A percentile compares a stretch with the other conserved stretches of the same genome.
Conservation (phyloP, 2,329 filamentous ascomycete genomes). For the Pseudocercospora macadamiae region DNA sequence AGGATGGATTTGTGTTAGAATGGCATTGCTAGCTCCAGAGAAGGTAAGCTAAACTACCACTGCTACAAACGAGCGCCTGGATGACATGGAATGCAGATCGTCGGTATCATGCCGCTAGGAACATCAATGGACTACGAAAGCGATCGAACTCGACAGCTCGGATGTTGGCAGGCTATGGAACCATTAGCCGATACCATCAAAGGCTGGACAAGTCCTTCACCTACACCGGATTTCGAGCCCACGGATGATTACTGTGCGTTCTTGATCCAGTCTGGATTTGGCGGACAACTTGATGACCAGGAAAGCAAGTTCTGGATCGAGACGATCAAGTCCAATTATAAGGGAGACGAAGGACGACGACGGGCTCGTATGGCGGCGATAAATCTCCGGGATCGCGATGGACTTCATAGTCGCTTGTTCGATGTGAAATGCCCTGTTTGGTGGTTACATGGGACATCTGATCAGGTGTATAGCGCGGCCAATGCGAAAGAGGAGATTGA, state of each 20-base stretch:
- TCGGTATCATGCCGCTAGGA: slow-evolving; percentile 56
- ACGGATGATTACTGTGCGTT: slow-evolving; percentile 49
- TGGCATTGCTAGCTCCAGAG: slow-evolving; percentile 55
- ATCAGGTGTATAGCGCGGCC: slow-evolving; percentile 46
- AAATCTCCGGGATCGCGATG: slow-evolving; percentile 53
- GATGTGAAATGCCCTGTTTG: slow-evolving; percentile 56
- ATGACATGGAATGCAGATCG: too few relatives aligned
- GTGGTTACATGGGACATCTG: slow-evolving; percentile 53
- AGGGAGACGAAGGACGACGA: slow-evolving; percentile 53
- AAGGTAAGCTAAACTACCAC: too few relatives aligned
- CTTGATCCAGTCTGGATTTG: slow-evolving; percentile 53
- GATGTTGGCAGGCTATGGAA: slow-evolving; percentile 53
- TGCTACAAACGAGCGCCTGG: too few relatives aligned
- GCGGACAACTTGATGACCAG: slow-evolving; percentile 42
- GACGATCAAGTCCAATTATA: slow-evolving; percentile 51
- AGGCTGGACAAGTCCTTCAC: slow-evolving; percentile 43
- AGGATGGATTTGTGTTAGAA: slow-evolving; percentile 55
- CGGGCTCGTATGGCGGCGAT: slow-evolving; percentile 55
- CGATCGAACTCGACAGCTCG: slow-evolving; percentile 45
- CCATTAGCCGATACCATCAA: slow-evolving; percentile 42
- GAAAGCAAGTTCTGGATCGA: slow-evolving; percentile 48
- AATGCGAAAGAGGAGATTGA: slow-evolving; percentile 54
- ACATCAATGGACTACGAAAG: slow-evolving; percentile 57
- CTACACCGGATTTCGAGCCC: slow-evolving; percentile 49
- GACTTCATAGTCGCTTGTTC: slow-evolving; percentile 48